Conservation (phyloP, 2,329 filamentous ascomycete species). For the Curvularia hawaiiensis region DNA sequence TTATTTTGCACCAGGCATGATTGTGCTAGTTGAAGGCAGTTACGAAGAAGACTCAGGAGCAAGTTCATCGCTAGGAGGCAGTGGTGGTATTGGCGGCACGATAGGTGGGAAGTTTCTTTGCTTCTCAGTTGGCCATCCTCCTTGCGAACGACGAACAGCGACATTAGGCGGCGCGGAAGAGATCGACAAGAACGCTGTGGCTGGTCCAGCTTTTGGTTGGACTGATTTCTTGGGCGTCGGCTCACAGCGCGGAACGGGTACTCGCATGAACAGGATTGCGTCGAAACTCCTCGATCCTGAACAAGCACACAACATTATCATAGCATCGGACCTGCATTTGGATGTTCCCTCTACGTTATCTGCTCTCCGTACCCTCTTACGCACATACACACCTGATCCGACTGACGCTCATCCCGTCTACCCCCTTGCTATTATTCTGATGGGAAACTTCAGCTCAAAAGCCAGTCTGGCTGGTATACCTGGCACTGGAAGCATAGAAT, state of each 20-base stretch:
- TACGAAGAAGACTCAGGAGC: constrained; percentile 85
- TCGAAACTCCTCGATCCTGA: constrained; percentile 62
- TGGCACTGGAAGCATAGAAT: constrained; percentile 84
- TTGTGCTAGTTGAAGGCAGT: constrained; percentile 91
- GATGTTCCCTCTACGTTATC: constrained; percentile 82
- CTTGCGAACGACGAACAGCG: constrained; percentile 80
- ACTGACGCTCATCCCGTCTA: constrained; percentile 63
- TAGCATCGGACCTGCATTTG: constrained; percentile 85
- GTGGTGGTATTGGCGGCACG: constrained; percentile 82
- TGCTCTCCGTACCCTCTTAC: constrained; percentile 79
- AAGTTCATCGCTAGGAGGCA: constrained; percentile 66
- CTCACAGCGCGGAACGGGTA: constrained; percentile 81
- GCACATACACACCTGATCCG: constrained; percentile 64
- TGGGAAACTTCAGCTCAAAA: constrained; percentile 78
- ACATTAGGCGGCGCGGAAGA: constrained; percentile 73
- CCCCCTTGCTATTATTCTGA: constrained; percentile 80
- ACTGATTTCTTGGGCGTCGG: constrained; percentile 94
- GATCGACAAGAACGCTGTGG: constrained; percentile 45
- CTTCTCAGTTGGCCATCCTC: constrained; percentile 89
- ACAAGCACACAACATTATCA: constrained; percentile 63
- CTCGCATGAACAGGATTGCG: constrained; percentile 82
- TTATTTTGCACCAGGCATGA: constrained; percentile 96
- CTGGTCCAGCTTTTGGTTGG: constrained; percentile 75
- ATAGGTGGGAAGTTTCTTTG: constrained; percentile 92
- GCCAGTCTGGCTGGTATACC: constrained; percentile 66